phyloP scores from a whole-genome alignment of 352 stramenopile species.

The Pythium insidiosum region DNA sequence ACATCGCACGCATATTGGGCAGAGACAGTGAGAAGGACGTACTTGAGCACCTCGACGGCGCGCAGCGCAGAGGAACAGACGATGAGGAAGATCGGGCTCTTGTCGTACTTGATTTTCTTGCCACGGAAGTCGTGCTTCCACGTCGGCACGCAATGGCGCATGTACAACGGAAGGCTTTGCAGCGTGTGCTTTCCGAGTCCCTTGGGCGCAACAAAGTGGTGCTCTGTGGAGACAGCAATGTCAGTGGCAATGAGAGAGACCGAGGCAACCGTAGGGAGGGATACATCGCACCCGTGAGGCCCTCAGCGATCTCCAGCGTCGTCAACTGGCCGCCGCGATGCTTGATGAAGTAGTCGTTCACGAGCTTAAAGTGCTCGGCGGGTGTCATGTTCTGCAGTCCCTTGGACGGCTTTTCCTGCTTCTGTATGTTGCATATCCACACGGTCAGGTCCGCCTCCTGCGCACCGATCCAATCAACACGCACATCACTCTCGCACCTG shows the following conservation, averaged over 20 bases:
- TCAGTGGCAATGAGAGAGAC: too few species aligned
- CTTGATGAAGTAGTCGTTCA: constrained; percentile 74
- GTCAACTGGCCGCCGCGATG: constrained; percentile 73
- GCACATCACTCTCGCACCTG: constrained; percentile 1
- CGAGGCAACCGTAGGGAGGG: too few species aligned
- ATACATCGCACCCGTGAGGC: constrained; percentile 46
- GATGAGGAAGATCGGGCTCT: constrained; percentile 88
- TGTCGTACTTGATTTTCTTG: constrained; percentile 75
- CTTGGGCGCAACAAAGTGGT: constrained; percentile 48
- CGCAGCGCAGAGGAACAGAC: constrained; percentile 89
- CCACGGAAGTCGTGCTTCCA: constrained; percentile 77
- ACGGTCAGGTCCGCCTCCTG: neutral
- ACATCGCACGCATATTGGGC: too few species aligned
- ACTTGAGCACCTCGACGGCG: constrained; percentile 91
- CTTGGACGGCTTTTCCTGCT: constrained; percentile 37
- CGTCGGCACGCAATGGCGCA: constrained; percentile 57
- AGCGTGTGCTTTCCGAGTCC: constrained; percentile 79
- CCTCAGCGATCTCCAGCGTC: constrained; percentile 71
- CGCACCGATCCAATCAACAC: too few species aligned
- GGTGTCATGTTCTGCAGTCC: constrained; percentile 73
- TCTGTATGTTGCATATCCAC: neutral
- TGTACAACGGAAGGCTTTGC: constrained; percentile 58
- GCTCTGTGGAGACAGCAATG: constrained; percentile 23
- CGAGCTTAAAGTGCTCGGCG: constrained; percentile 72
- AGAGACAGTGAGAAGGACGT: constrained; percentile 55